Evolutionary conservation across 2,329 filamentous ascomycete genomes (phyloP).

Genomic region (Trichoderma atroviride): DNA sequence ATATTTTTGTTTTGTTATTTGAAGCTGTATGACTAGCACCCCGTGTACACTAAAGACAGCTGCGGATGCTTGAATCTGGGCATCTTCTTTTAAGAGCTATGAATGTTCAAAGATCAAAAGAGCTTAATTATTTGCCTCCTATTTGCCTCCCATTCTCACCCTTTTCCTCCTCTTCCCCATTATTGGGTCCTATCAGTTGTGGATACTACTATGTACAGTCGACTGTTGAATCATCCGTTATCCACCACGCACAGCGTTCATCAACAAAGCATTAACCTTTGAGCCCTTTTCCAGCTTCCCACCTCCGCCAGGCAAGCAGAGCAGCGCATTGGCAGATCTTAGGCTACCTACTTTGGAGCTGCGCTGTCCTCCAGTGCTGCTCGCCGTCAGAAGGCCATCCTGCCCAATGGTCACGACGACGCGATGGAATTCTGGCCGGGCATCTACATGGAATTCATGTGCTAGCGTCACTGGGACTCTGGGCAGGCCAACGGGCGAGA

Average conservation of each 20-base stretch:
- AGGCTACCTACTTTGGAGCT: constrained; percentile 90
- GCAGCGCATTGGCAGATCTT: constrained; percentile 81
- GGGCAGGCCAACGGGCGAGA: constrained; percentile 69
- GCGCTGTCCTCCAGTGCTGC: constrained; percentile 85
- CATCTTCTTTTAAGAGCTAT: constrained; percentile 11
- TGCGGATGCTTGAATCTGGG: constrained; percentile 24
- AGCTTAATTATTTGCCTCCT: background rate
- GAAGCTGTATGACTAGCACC: constrained; percentile 41
- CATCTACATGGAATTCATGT: constrained; percentile 74
- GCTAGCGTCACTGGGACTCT: constrained; percentile 70
- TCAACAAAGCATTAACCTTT: constrained; percentile 76
- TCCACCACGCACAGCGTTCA: constrained; percentile 55
- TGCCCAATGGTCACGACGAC: constrained; percentile 67
- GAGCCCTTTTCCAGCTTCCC: constrained; percentile 69
- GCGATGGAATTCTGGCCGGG: constrained; percentile 89
- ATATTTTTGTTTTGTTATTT: constrained; percentile 30
- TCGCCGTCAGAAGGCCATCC: constrained; percentile 72
- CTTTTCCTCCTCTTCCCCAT: background rate
- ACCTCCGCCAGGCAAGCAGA: constrained; percentile 71
- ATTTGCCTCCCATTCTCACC: background rate
- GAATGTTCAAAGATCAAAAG: constrained; percentile 1
- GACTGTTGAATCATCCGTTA: background rate
- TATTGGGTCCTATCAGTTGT: background rate
- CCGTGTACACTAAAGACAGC: constrained; percentile 41
- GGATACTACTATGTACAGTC: background rate